Evolutionary conservation across 768 basidiomycete species (phyloP).

Genomic region (Termitomyces eurrhizus): DNA sequence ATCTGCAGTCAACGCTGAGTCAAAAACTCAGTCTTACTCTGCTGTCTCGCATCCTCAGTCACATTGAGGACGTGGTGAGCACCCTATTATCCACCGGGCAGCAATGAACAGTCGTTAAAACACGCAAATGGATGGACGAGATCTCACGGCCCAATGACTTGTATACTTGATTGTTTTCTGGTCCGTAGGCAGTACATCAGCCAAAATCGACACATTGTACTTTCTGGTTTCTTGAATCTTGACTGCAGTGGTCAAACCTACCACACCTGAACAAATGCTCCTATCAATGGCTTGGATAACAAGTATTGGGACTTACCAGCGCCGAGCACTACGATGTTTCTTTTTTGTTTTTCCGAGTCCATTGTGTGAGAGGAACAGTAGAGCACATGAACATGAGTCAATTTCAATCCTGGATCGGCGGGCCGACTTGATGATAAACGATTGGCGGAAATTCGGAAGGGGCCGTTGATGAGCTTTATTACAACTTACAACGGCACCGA

Average conservation of each 20-base stretch:
- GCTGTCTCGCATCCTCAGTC: conserved; percentile 46
- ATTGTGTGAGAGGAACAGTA: background rate
- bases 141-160: conserved; percentile 74
- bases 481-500: background rate
- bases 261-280: conserved; percentile 49
- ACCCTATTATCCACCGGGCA: conserved; percentile 41
- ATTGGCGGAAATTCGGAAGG: background rate
- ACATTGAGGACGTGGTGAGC: conserved; percentile 73
- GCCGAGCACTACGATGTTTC: conserved; percentile 18
- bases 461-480: background rate
- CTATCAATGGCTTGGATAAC: background rate
- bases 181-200: conserved; percentile 71
- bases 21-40: conserved; percentile 34
- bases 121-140: background rate
- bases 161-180: conserved; percentile 72
- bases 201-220: conserved; percentile 65
- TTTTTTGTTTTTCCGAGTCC: background rate
- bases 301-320: conserved; percentile 13
- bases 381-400: background rate
- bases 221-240: conserved; percentile 59
- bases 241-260: conserved; percentile 75
- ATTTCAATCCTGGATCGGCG: background rate
- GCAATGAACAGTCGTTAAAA: background rate
- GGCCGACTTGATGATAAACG: background rate
- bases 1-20: background rate